Percentiles rank a stretch among this genome's conserved stretches.
These are phyloP conservation scores for Nakataea oryzae DNA, from an alignment of 2,329 filamentous ascomycete species.

Conservation along the genomic window DNA sequence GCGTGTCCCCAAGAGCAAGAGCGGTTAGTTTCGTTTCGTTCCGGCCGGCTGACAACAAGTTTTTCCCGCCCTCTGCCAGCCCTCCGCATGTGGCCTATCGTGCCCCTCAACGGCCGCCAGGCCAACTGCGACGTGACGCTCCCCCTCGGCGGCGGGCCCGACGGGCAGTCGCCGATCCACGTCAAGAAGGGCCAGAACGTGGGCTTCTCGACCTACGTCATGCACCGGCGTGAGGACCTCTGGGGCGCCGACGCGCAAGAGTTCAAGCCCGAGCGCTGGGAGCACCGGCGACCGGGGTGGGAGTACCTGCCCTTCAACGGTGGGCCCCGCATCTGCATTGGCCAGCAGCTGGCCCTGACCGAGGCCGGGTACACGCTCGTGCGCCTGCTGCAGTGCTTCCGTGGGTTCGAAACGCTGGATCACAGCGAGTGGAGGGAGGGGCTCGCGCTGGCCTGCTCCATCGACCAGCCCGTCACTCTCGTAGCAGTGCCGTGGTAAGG, in stretches of 20 bases:
- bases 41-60: too few relatives aligned
- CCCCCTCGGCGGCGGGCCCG: constrained; percentile 32
- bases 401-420: background rate
- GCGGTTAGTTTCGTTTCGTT: too few relatives aligned
- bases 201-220: constrained; percentile 22
- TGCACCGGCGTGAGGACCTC: constrained; percentile 12
- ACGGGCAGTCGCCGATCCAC: constrained; percentile 29
- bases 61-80: too few relatives aligned
- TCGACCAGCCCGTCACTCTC: too few relatives aligned
- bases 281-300: constrained; percentile 3
- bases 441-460: too few relatives aligned
- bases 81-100: constrained; percentile 1
- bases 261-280: constrained; percentile 1
- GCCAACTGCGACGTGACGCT: constrained; percentile 23
- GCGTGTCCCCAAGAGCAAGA: too few relatives aligned
- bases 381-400: constrained; percentile 1
- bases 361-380: background rate
- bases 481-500: too few relatives aligned
- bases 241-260: background rate
- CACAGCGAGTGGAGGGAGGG: too few relatives aligned
- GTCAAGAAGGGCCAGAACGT: constrained; percentile 28
- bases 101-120: constrained; percentile 3
- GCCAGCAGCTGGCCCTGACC: background rate
- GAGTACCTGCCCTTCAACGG: constrained; percentile 7
- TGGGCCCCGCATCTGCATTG: constrained; percentile 4